Percentiles rank a stretch among this genome's conserved stretches.
phyloP scores from a whole-genome alignment of 1,284 basidiomycete species.

The Cutaneotrichosporon sp. region DNA sequence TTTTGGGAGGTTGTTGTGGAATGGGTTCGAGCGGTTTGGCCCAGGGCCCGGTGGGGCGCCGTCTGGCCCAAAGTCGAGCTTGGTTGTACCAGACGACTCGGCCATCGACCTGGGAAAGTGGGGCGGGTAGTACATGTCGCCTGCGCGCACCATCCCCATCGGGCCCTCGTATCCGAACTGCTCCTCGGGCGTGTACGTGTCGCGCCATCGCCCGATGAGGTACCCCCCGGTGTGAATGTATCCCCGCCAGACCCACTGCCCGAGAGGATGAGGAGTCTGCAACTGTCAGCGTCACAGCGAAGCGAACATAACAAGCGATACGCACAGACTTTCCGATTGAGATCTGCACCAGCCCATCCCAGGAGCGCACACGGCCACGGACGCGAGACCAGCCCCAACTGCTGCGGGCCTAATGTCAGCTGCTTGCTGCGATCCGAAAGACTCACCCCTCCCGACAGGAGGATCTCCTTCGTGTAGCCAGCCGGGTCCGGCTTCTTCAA shows the following conservation, averaged over 20 bases:
- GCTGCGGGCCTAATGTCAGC: constrained; percentile 25
- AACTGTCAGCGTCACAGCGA: constrained; percentile 4
- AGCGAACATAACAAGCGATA: not conserved
- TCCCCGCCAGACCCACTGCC: constrained; percentile 51
- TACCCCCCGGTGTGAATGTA: constrained; percentile 50
- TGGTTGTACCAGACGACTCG: constrained; percentile 4
- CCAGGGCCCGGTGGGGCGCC: not conserved
- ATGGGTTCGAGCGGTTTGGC: not conserved
- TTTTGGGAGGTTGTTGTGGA: not conserved
- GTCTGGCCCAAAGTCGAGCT: not conserved
- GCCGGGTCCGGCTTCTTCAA: constrained; percentile 37
- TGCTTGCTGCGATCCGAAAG: not conserved
- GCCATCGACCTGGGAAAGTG: constrained; percentile 38
- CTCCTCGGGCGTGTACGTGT: constrained; percentile 47
- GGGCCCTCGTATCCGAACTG: constrained; percentile 47
- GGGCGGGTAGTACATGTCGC: constrained; percentile 40
- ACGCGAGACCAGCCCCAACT: constrained; percentile 44
- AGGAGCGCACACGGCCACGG: constrained; percentile 49
- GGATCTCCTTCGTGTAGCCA: constrained; percentile 54
- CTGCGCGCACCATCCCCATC: constrained; percentile 43
- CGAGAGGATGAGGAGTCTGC: constrained; percentile 32
- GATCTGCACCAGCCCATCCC: constrained; percentile 51
- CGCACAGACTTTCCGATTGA: constrained; percentile 17
- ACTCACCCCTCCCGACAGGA: constrained; percentile 45
- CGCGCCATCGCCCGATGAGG: constrained; percentile 51